phyloP scores from a whole-genome alignment of 1,284 basidiomycete species.

The Papiliotrema terrestris region DNA sequence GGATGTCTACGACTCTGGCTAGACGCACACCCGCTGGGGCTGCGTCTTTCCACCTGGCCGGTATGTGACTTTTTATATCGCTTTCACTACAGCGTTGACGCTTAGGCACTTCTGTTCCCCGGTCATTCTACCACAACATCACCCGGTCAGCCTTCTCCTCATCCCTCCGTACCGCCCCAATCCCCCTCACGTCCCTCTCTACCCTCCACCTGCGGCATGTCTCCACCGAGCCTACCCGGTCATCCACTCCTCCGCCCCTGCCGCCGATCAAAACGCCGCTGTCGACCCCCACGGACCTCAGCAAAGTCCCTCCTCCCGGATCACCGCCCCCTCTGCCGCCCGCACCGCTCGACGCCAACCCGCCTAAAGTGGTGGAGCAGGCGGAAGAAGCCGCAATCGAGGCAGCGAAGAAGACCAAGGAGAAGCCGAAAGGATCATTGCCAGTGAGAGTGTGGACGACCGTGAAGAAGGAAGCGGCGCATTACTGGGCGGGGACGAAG shows the following conservation, averaged over 20 bases:
- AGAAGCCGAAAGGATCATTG: conserved; percentile 37
- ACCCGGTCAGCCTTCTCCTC: conserved; percentile 7
- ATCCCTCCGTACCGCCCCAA: conserved; percentile 4
- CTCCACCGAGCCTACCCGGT: conserved; percentile 26
- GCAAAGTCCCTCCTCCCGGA: conserved; percentile 31
- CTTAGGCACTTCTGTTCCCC: conserved; percentile 3
- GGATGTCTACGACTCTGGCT: neutral
- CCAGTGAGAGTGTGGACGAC: conserved; percentile 65
- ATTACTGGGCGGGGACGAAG: conserved; percentile 97
- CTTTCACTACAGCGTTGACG: neutral
- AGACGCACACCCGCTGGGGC: neutral
- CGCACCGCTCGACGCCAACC: conserved; percentile 15
- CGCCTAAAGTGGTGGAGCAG: conserved; percentile 20
- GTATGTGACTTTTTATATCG: neutral
- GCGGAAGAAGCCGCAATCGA: conserved; percentile 54
- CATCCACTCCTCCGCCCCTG: conserved; percentile 6
- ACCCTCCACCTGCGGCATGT: conserved; percentile 8
- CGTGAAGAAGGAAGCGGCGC: conserved; percentile 91
- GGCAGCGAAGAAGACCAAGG: conserved; percentile 56
- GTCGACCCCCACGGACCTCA: conserved; percentile 6
- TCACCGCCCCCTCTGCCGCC: conserved; percentile 31
- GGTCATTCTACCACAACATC: neutral
- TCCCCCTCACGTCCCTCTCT: conserved; percentile 14
- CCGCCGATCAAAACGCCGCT: conserved; percentile 11
- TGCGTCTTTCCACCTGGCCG: neutral